phyloP scores from a whole-genome alignment of 2,329 filamentous ascomycete species.

The Fusarium ramigenum region DNA sequence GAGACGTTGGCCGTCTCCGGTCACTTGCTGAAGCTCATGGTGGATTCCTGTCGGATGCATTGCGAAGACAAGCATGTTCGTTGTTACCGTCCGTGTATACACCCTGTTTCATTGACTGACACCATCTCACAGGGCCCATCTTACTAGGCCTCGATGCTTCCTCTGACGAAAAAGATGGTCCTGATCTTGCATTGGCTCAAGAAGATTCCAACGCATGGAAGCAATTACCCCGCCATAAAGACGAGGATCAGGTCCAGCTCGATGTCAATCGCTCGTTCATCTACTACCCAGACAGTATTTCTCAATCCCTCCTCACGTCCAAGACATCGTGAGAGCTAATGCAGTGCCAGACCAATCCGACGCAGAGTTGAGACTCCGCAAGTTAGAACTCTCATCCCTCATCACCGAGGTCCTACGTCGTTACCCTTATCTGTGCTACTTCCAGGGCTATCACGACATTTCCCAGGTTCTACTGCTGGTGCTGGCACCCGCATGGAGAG shows the following conservation, averaged over 20 bases:
- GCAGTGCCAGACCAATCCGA: conserved; percentile 68
- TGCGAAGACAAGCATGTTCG: conserved; percentile 83
- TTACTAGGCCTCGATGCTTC: conserved; percentile 57
- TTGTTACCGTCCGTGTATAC: conserved; percentile 37
- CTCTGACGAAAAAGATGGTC: conserved; percentile 21
- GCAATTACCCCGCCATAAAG: conserved; percentile 76
- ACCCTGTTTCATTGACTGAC: conserved; percentile 21
- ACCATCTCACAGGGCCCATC: conserved; percentile 65
- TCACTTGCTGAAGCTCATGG: conserved; percentile 68
- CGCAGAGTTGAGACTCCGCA: conserved; percentile 74
- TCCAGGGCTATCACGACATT: conserved; percentile 99
- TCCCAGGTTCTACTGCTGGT: conserved; percentile 94
- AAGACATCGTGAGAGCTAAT: conserved; percentile 11
- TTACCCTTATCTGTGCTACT: conserved; percentile 89
- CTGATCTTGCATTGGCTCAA: not conserved
- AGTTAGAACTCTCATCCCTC: conserved; percentile 78
- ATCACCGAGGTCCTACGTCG: conserved; percentile 84
- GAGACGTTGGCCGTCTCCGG: conserved; percentile 65
- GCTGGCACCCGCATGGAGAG: conserved; percentile 70
- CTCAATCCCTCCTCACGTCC: not conserved
- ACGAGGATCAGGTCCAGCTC: conserved; percentile 90
- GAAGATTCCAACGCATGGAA: conserved; percentile 58
- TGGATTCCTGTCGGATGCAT: conserved; percentile 72
- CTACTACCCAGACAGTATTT: conserved; percentile 85
- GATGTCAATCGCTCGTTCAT: conserved; percentile 98